These are phyloP conservation scores for Citrus medica DNA, from an alignment of 345 rosid genomes.

Conservation along the genomic window DNA sequence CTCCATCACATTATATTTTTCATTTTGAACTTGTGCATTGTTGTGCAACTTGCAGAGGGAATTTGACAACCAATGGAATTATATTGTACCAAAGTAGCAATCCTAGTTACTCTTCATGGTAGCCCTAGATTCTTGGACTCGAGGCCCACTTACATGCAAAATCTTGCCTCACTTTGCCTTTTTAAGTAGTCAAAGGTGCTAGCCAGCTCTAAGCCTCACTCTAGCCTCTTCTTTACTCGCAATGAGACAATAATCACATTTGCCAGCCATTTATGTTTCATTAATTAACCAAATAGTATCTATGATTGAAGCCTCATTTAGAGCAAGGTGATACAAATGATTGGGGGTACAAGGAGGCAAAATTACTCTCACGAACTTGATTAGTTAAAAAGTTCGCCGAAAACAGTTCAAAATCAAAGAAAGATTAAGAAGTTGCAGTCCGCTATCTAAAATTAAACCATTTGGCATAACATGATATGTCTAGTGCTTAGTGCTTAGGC, in stretches of 20 bases:
- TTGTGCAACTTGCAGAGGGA: background rate
- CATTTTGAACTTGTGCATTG: background rate
- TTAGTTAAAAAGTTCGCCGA: background rate
- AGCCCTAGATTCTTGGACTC: background rate
- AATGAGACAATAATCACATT: background rate
- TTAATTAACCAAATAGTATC: background rate
- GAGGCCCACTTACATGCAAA: background rate
- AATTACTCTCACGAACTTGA: background rate
- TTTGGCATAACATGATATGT: too few species aligned
- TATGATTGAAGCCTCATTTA: background rate
- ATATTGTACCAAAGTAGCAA: background rate
- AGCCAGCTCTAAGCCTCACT: background rate
- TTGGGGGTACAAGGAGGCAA: background rate
- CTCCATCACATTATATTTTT: too few species aligned
- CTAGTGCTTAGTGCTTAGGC: constrained; percentile 9
- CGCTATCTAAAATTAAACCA: background rate
- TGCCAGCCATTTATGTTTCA: background rate
- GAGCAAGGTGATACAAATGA: background rate
- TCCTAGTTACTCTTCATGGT: background rate
- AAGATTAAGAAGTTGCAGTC: background rate
- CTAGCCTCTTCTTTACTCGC: background rate
- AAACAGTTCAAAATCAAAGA: background rate
- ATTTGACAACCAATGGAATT: background rate
- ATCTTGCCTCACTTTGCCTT: background rate
- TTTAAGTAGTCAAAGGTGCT: background rate